Evolutionary conservation across 139 green algal genomes (phyloP).

Genomic region (Mesotaenium endlicherianum): DNA sequence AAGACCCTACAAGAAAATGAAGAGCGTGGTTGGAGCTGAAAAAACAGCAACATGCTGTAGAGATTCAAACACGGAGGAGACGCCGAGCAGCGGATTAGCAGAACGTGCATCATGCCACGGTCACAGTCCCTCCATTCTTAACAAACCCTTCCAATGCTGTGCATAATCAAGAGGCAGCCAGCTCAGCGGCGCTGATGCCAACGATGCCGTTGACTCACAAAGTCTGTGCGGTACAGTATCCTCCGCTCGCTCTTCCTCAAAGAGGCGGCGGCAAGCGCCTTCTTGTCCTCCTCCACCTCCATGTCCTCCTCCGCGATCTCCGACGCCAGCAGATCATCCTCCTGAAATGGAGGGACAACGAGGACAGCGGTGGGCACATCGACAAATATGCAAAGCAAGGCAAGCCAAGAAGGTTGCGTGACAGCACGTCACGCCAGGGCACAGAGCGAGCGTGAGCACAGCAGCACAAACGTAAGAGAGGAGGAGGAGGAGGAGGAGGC

Average conservation of each 20-base stretch:
- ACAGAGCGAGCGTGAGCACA: too few species aligned
- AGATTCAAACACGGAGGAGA: background rate
- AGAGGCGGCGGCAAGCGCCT: slow-evolving; percentile 15
- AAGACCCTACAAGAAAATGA: background rate
- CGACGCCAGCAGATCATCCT: background rate
- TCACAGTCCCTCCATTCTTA: background rate
- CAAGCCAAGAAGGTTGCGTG: background rate
- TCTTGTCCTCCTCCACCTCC: slow-evolving; percentile 10
- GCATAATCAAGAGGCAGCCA: background rate
- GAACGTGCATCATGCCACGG: background rate
- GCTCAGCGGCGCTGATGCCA: background rate
- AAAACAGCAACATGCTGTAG: background rate
- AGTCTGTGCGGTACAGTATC: slow-evolving; percentile 29
- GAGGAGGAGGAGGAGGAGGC: background rate
- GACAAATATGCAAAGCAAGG: background rate
- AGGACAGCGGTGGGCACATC: background rate
- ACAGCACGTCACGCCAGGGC: background rate
- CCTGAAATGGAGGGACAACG: background rate
- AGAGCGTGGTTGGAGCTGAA: background rate
- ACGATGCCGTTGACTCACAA: background rate
- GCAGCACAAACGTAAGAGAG: too few species aligned
- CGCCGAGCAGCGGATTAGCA: background rate
- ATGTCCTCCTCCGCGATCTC: background rate
- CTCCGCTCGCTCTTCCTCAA: slow-evolving; percentile 14
- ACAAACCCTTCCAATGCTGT: background rate